Conservation (phyloP, 2,329 filamentous ascomycete genomes). For the Aspergillus proliferans region DNA sequence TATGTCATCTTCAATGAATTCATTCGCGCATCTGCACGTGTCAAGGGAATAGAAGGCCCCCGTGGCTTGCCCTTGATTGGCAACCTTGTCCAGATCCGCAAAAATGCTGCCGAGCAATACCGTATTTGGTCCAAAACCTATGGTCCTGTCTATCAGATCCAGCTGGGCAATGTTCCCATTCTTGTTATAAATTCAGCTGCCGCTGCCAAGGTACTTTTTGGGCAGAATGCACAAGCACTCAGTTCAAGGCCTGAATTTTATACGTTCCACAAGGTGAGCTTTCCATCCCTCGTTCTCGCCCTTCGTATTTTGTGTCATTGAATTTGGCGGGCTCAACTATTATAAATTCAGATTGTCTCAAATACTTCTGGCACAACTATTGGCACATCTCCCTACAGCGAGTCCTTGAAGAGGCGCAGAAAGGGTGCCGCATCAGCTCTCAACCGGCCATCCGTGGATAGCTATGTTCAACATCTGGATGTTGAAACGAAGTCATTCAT, state of each 20-base stretch:
- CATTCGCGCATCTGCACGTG: constrained; percentile 40
- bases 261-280: constrained; percentile 52
- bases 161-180: constrained; percentile 52
- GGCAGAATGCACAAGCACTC: constrained; percentile 48
- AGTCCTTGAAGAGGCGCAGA: constrained; percentile 57
- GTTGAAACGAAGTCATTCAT: constrained; percentile 59
- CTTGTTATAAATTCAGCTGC: constrained; percentile 52
- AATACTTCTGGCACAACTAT: constrained; percentile 63
- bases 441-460: constrained; percentile 59
- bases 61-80: constrained; percentile 49
- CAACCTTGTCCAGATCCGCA: constrained; percentile 50
- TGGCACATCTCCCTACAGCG: constrained; percentile 61
- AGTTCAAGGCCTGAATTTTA: constrained; percentile 54
- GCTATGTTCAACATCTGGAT: constrained; percentile 58
- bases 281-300: background rate
- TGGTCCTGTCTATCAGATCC: constrained; percentile 51
- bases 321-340: background rate
- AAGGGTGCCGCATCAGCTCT: constrained; percentile 61
- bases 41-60: constrained; percentile 45
- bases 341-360: constrained; percentile 47
- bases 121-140: constrained; percentile 48
- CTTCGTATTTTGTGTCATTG: background rate
- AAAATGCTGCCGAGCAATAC: constrained; percentile 53
- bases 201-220: constrained; percentile 47
- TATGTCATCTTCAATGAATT: constrained; percentile 48